phyloP scores from a whole-genome alignment of 306 rosid genomes.

The Lupinus albus region DNA sequence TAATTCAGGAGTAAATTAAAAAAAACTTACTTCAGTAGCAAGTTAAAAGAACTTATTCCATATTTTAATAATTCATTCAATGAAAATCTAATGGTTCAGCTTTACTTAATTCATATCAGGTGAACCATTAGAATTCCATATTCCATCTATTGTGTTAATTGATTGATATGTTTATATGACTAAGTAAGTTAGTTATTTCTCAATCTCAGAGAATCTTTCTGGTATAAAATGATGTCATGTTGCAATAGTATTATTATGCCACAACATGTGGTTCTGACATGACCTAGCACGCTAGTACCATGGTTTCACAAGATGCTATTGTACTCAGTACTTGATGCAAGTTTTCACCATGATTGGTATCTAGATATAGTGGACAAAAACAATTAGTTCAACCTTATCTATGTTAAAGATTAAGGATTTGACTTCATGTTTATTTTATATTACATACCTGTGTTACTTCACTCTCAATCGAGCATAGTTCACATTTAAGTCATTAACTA shows the following conservation, averaged over 20 bases:
- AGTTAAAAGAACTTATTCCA: too few species aligned
- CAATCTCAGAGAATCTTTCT: neutral
- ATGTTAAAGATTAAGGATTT: slow-evolving; percentile 29
- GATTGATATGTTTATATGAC: neutral
- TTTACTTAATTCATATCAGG: too few species aligned
- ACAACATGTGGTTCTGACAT: slow-evolving; percentile 52
- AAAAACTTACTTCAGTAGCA: too few species aligned
- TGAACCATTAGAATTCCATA: too few species aligned
- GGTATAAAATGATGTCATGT: slow-evolving; percentile 39
- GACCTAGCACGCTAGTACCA: slow-evolving; percentile 46
- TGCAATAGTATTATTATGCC: slow-evolving; percentile 39
- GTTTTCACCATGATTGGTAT: slow-evolving; percentile 51
- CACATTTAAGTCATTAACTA: slow-evolving; percentile 7
- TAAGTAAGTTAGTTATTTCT: neutral
- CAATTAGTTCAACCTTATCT: slow-evolving; percentile 39
- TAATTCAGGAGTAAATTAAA: too few species aligned
- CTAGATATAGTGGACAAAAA: slow-evolving; percentile 46
- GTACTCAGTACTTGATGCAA: slow-evolving; percentile 51
- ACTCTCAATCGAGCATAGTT: neutral
- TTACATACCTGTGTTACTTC: slow-evolving; percentile 10
- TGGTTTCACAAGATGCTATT: slow-evolving; percentile 50
- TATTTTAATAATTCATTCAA: too few species aligned
- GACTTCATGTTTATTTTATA: neutral
- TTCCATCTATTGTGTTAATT: too few species aligned
- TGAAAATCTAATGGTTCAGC: too few species aligned